phyloP scores from a whole-genome alignment of 257 asterid genomes.

The Petunia axillaris region DNA sequence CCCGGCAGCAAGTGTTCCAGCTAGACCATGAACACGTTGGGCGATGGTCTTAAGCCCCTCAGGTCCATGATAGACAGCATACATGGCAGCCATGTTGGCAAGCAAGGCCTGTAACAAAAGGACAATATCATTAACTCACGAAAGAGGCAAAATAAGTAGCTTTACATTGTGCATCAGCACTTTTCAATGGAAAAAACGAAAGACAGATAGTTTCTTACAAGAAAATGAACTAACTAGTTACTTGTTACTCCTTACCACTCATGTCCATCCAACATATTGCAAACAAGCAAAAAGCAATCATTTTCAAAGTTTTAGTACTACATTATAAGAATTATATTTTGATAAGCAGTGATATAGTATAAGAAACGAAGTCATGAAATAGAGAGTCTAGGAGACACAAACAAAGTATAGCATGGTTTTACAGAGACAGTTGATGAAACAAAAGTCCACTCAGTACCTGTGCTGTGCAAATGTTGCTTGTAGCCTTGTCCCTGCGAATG shows the following conservation, averaged over 20 bases:
- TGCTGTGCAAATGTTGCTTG: constrained; percentile 98
- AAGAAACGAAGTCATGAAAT: background rate
- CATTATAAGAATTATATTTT: too few species aligned
- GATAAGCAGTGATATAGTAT: background rate
- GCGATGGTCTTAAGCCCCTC: constrained; percentile 94
- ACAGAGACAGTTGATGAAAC: background rate
- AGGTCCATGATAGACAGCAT: constrained; percentile 98
- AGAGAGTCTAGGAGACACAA: background rate
- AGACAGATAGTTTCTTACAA: constrained; percentile 9
- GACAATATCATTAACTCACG: constrained; percentile 6
- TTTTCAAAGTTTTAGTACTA: background rate
- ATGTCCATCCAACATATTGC: background rate
- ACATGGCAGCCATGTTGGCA: constrained; percentile 99
- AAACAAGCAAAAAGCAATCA: constrained; percentile 16
- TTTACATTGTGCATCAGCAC: background rate
- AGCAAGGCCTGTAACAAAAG: constrained; percentile 73
- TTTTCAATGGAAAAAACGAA: background rate
- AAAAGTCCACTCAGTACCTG: constrained; percentile 54
- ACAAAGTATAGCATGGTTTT: background rate
- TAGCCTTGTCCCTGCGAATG: constrained; percentile 97
- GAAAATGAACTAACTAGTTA: background rate
- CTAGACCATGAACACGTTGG: constrained; percentile 94
- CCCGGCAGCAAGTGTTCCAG: constrained; percentile 80
- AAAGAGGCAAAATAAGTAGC: background rate
- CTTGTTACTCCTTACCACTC: background rate